These are phyloP conservation scores for Lepidium africanum DNA, from an alignment of 345 rosid species.

Conservation along the genomic window DNA sequence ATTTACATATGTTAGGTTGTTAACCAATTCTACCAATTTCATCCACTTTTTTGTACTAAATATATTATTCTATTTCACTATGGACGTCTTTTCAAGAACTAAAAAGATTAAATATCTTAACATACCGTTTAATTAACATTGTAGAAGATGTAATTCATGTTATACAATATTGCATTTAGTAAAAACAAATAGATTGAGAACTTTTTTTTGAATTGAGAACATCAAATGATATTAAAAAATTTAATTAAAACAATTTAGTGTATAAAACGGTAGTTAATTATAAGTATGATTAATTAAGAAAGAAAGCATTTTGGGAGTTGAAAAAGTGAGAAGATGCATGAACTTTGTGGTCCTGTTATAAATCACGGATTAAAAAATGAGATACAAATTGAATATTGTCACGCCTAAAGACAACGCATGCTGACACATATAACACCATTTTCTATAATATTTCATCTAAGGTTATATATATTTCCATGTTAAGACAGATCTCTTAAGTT, in stretches of 20 bases:
- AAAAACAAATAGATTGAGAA: not conserved
- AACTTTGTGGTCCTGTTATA: conserved; percentile 18
- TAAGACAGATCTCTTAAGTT: not conserved
- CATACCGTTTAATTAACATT: not conserved
- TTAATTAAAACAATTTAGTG: not conserved
- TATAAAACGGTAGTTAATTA: not conserved
- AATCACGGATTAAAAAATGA: not conserved
- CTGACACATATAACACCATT: conserved; percentile 25
- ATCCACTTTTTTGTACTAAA: not conserved
- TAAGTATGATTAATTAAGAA: not conserved
- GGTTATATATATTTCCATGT: not conserved
- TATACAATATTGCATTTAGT: not conserved
- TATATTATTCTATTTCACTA: not conserved
- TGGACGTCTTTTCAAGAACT: not conserved
- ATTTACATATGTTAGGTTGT: conserved; percentile 15
- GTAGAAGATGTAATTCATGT: not conserved
- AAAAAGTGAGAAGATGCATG: conserved; percentile 23
- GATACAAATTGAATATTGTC: conserved; percentile 29
- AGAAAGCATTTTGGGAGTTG: conserved; percentile 27
- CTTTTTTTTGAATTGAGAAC: not conserved
- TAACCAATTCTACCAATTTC: conserved; percentile 6
- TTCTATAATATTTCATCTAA: not conserved
- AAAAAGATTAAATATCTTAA: not conserved
- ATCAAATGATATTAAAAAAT: not conserved
- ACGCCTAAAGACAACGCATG: conserved; percentile 36